These are phyloP conservation scores for Bacidia gigantensis DNA, from an alignment of 495 filamentous ascomycete species.

Conservation along the genomic window DNA sequence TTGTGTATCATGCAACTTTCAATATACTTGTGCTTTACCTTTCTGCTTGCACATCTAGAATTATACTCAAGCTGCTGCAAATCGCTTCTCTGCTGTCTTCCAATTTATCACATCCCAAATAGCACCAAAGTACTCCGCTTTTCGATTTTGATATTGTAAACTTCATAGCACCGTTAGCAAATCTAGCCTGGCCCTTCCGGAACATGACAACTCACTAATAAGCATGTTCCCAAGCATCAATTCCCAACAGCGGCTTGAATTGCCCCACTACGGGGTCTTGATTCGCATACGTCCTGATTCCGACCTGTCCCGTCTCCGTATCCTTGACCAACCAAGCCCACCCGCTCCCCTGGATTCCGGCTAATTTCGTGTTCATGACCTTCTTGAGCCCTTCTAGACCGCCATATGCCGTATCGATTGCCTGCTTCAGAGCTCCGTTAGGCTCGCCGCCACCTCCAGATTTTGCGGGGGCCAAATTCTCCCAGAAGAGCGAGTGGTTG, in stretches of 20 bases:
- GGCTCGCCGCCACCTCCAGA: slow-evolving; percentile 64
- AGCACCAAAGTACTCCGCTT: slow-evolving; percentile 93
- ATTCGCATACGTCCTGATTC: slow-evolving; percentile 74
- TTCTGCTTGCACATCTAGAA: neutral
- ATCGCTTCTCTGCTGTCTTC: slow-evolving; percentile 84
- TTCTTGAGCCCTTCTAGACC: slow-evolving; percentile 58
- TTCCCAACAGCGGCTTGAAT: slow-evolving; percentile 72
- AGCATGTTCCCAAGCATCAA: slow-evolving; percentile 96
- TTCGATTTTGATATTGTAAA: slow-evolving; percentile 96
- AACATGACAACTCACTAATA: slow-evolving; percentile 43
- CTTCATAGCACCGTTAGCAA: slow-evolving; percentile 24
- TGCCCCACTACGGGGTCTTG: slow-evolving; percentile 89
- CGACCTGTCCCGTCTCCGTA: slow-evolving; percentile 55
- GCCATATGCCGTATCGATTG: slow-evolving; percentile 67
- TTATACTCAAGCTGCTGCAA: slow-evolving; percentile 23
- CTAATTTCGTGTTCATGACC: slow-evolving; percentile 64
- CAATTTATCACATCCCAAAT: slow-evolving; percentile 99
- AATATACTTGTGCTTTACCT: too few relatives aligned
- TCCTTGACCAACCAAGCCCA: slow-evolving; percentile 94
- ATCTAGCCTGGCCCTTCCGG: neutral
- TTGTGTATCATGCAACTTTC: neutral
- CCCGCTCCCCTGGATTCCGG: slow-evolving; percentile 83
- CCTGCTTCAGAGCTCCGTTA: slow-evolving; percentile 45
- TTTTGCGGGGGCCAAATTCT: slow-evolving; percentile 68
- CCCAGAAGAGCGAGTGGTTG: slow-evolving; percentile 90